phyloP scores from a whole-genome alignment of 1,139 yeast genomes.

The Geotrichum klebahnii region DNA sequence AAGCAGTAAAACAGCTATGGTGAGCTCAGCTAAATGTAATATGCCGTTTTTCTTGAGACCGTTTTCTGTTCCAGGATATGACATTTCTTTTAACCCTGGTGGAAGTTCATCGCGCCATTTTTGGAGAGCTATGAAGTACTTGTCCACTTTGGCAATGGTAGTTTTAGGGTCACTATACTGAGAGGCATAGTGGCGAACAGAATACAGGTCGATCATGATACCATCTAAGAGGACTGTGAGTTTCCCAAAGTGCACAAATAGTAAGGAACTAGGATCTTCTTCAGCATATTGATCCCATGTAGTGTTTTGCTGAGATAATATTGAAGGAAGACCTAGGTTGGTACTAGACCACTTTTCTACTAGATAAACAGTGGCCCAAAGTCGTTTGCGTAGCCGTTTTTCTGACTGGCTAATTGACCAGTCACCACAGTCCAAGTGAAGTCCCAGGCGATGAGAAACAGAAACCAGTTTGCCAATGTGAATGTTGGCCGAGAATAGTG shows the following conservation, averaged over 20 bases:
- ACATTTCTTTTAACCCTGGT: slow-evolving; percentile 33
- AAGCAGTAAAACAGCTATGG: slow-evolving; percentile 37
- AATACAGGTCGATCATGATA: slow-evolving; percentile 33
- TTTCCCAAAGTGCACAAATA: slow-evolving; percentile 35
- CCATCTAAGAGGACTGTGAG: slow-evolving; percentile 36
- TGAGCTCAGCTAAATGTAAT: slow-evolving; percentile 35
- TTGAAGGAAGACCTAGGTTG: slow-evolving; percentile 36
- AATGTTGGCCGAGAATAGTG: slow-evolving; percentile 33
- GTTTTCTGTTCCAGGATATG: slow-evolving; percentile 23
- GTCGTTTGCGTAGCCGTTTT: slow-evolving; percentile 35
- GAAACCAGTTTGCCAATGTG: slow-evolving; percentile 37
- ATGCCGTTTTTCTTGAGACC: slow-evolving; percentile 29
- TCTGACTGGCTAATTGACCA: slow-evolving; percentile 37
- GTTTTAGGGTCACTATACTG: slow-evolving; percentile 26
- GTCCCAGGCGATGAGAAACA: slow-evolving; percentile 37
- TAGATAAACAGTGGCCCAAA: slow-evolving; percentile 39
- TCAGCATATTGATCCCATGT: slow-evolving; percentile 32
- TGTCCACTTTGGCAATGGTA: slow-evolving; percentile 28
- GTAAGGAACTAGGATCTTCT: slow-evolving; percentile 34
- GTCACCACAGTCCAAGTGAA: slow-evolving; percentile 37
- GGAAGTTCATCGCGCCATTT: slow-evolving; percentile 36
- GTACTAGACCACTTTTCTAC: slow-evolving; percentile 40
- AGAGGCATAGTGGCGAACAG: slow-evolving; percentile 27
- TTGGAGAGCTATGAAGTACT: slow-evolving; percentile 29
- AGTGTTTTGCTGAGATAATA: slow-evolving; percentile 29